phyloP scores from a whole-genome alignment of 257 asterid species.

The Primulina tabacum region DNA sequence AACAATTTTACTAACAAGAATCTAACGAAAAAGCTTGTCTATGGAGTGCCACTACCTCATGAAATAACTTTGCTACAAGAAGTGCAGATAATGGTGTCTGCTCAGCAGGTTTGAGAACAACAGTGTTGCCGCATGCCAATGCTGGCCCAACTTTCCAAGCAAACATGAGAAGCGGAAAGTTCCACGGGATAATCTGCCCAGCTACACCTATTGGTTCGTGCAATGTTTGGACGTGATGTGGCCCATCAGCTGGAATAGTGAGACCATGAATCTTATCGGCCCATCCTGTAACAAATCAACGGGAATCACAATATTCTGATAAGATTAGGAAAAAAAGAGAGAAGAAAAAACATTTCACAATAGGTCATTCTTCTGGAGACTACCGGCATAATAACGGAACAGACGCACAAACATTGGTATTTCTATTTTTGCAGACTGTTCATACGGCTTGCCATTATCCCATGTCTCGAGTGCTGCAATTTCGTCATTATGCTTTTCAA shows the following conservation, averaged over 20 bases:
- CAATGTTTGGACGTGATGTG: constrained; percentile 84
- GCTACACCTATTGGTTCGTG: constrained; percentile 98
- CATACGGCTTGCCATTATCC: constrained; percentile 84
- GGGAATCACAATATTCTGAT: neutral
- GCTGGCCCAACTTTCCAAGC: constrained; percentile 99
- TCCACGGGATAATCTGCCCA: constrained; percentile 98
- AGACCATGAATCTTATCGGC: constrained; percentile 94
- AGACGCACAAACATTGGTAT: constrained; percentile 75
- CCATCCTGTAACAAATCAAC: constrained; percentile 62
- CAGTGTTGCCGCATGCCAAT: constrained; percentile 76
- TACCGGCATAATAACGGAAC: constrained; percentile 87
- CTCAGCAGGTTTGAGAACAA: constrained; percentile 93
- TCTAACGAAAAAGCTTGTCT: neutral
- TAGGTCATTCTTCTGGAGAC: constrained; percentile 22
- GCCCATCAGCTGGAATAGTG: constrained; percentile 87
- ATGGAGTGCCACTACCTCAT: constrained; percentile 56
- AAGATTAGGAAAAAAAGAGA: constrained; percentile 1
- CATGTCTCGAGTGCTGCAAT: constrained; percentile 89
- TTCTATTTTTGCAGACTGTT: constrained; percentile 69
- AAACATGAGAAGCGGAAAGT: constrained; percentile 84
- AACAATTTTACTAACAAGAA: neutral
- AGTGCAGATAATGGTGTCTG: constrained; percentile 95
- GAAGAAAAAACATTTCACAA: neutral
- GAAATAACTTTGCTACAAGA: constrained; percentile 66
- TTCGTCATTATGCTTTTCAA: constrained; percentile 86